Evolutionary conservation across 495 filamentous ascomycete genomes (phyloP), one percentile per base, ranked within the genome.

Genomic region (Aspergillus cavernicola): DNA sequence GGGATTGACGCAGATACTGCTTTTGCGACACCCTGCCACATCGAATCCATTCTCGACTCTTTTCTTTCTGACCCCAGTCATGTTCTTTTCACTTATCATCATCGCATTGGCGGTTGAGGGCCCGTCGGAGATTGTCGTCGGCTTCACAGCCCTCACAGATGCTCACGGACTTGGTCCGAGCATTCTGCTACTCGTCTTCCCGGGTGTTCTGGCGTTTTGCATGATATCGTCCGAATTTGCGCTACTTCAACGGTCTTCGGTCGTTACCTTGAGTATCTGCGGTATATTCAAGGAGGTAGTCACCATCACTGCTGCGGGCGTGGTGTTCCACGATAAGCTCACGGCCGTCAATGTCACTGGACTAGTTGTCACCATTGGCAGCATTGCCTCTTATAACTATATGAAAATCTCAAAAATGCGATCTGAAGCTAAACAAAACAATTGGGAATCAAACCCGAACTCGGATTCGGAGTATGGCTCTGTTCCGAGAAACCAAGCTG

Each of bases 281-380:
- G 95, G 95, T 41, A 99, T 97, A 46, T 97, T 99, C 78, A 99
- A 99, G 70, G 95, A 99, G 71, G 95, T 96, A 10, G 85, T 99
- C 46, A 99, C 95, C 6, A 97, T 99, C 63, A 84, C 83, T 33
- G 90, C 90, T 1, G 95, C 93, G 0, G 88, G 88, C 16, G 67
- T 95, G 12, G 83, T 95, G 6, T 99, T 97, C 73, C 83, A 91
- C 59, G 95, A 99, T 62, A 80, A 80, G 45, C 81, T 99, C 55
- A 97, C 93, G 0, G 78, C 85, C 2, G 83, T 99, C 72, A 99
- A 99, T 61, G 68, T 97, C 0, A 82, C 85, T 4, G 95, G 95
- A 4, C 69, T 99, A 10, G 64, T 91, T n/a, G 81, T 97, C 26
- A 99, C 95, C 0, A 89, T 99, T 43, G 68, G 69, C 23, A 90